Base-by-base conservation (phyloP, 2,329 filamentous ascomycete genomes). In the Ophidiomyces ophidiicola region DNA sequence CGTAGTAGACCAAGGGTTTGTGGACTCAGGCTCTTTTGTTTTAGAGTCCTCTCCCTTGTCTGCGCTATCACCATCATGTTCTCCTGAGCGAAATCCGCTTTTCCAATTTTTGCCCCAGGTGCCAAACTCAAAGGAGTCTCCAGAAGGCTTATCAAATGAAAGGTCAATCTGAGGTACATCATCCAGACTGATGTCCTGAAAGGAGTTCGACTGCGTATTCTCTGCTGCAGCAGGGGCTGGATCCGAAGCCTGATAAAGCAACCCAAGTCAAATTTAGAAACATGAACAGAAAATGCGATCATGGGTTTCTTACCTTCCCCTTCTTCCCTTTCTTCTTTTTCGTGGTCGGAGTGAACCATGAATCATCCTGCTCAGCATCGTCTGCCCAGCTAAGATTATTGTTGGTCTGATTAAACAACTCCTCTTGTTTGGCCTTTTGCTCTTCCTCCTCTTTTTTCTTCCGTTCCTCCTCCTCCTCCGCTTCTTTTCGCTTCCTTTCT, bases 131-230 rank as follows among this genome's bases (percentile, higher is more conserved):
- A 55, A 56, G 10, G 53, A 58, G 32, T 50, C 55, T 3, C 58
- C 56, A 17, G 62, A 59, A n/a, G 54, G 53, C 23, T 60, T 60
- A 18, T 54, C 59, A 49, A 76, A 69, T 44, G 65, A 70, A 10
- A 76, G 53, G 45, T 77, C 72, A 4, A 76, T 53, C 40, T 73
- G 71, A 1, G 74, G 72, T n/a, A 63, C 67, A 41, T 79, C 76
- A 47, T 77, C 71, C 18, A 84, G 58, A 50, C 75, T 80, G 47
- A 85, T 75, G 19, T 83, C 78, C 31, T 81, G 69, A 48, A 83
- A 82, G n/a, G 68, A 60, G 41, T 72, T 70, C 30, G 59, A 48
- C 8, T 63, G 52, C 17, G 58, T 53, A 14, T 61, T 59, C 4
- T 52, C 53, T 20, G 53, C 54, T 15, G 50, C 48, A n/a, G 56